Evolutionary conservation across 768 basidiomycete genomes (phyloP), one percentile per base, ranked within the genome.

Genomic region (Fistulinella prunicolor): DNA sequence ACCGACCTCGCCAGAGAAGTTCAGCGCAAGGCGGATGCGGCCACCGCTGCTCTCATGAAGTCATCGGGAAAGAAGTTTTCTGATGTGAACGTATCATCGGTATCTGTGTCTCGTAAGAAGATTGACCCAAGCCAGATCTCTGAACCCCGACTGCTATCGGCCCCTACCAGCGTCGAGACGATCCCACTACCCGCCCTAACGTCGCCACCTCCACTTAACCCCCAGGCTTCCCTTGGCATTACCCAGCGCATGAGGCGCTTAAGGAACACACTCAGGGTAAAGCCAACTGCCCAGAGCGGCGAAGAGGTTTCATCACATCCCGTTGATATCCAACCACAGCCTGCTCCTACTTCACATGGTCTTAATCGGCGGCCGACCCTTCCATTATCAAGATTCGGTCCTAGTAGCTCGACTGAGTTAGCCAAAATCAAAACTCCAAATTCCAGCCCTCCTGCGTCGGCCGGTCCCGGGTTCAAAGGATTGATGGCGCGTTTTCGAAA

Each of bases 401-500:
- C 57, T n/a, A 56, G 63, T 3, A 65, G 65, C 43, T 56, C 80
- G 8, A 75, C 74, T 3, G 85, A 87, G 41, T 57, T 70, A 16
- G 69, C 67, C 20, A 74, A 80, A 54, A 75, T 78, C 50, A 85
- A 81, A 61, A 73, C 78, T 3, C 67, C 79, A 17, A 64, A 79
- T 24, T 66, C 80, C 2, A 80, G 77, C 50, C 84, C 85, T n/a
- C 82, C 85, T 55, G 79, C 86, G 4, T 81, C 84, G 19, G 79
- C 85, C 22, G 75, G 82, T 17, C 89, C 89, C 28, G 84, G 87
- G 19, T 60, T 91, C 21, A 87, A 81, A 64, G 84, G 88, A 13
- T 84, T 92, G 65, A 89, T 92, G 79, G 80, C 87, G 23, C 81
- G 86, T 24, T 87, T 91, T 63, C 77, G 86, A 30, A 71, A 57